These are phyloP conservation scores for Epicoccum sorghinum DNA, from an alignment of 2,329 filamentous ascomycete species.

Conservation along the genomic window DNA sequence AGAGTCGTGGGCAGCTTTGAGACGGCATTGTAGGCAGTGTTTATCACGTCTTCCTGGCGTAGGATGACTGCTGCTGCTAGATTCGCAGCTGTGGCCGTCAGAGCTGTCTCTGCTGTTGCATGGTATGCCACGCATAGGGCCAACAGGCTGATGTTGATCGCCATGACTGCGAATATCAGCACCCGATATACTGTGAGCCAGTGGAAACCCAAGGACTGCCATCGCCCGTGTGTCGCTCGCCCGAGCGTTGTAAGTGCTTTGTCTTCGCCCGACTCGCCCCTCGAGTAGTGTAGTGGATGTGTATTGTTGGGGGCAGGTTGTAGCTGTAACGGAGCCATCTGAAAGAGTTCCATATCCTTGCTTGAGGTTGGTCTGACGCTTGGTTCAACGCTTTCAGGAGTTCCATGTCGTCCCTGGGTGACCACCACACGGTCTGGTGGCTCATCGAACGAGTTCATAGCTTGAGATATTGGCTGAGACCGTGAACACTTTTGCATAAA, in stretches of 20 bases:
- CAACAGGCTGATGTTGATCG: constrained; percentile 16
- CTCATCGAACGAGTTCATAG: too few relatives aligned
- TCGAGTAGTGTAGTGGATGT: too few relatives aligned
- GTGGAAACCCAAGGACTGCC: constrained; percentile 13
- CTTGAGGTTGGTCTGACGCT: too few relatives aligned
- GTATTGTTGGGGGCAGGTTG: too few relatives aligned
- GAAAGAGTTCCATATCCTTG: too few relatives aligned
- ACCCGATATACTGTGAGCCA: constrained; percentile 29
- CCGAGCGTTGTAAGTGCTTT: not conserved
- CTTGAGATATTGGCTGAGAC: too few relatives aligned
- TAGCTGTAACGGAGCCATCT: too few relatives aligned
- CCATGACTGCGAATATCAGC: constrained; percentile 16
- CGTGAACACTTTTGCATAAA: too few relatives aligned
- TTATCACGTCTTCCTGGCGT: constrained; percentile 45
- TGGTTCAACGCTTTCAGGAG: too few relatives aligned
- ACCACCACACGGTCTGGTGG: too few relatives aligned
- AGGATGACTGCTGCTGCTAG: constrained; percentile 37
- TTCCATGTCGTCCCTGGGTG: too few relatives aligned
- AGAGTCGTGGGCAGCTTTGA: constrained; percentile 34
- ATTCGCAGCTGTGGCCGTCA: constrained; percentile 44
- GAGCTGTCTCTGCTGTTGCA: constrained; percentile 1
- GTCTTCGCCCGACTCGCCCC: not conserved
- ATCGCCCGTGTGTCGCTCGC: not conserved
- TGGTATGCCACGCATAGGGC: not conserved
- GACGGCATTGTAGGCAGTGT: constrained; percentile 32